Evolutionary conservation across 75 land plant species (phyloP), one percentile per base, ranked within the genome.

Genomic region (Selaginella tamariscina): DNA sequence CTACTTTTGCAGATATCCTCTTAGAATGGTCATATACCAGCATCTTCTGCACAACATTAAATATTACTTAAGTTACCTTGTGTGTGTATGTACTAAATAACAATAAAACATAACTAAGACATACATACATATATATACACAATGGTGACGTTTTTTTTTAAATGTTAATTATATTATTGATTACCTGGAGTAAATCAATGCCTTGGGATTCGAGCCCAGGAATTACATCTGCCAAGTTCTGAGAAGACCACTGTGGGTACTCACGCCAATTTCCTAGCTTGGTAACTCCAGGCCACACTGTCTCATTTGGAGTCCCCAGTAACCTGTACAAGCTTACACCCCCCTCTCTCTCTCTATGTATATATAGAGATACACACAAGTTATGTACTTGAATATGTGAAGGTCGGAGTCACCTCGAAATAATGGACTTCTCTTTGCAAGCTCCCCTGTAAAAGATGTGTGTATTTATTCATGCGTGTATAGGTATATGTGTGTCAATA

Each of bases 201-300:
- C 49, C 49, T 39, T 39, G 5, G 49, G 49, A 15, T 5, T 39
- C 49, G 15, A 39, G 49, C 11, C 15, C 49, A 5, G 49, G 49
- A 39, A 39, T 15, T 5, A 15, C 49, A 15, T 15, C 11, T 5
- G 11, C 15, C 15, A 39, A 5, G 49, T 39, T 39, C 15, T 39
- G 49, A 5, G 49, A 15, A 5, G 5, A 5, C 98, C 98, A 93
- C 27, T 80, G 83, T 27, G 98, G 98, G n/a, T 68, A 94, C 27
- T 79, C 88, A 82, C 89, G 98, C 98, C 98, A 94, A 49, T 94
- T 96, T 33, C 86, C 54, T 68, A 94, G 74, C 56, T 84, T 77
- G 56, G 65, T 82, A 9, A 89, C 91, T 26, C 91, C 96, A 18
- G 98, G 98, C 98, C 98, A 94, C 54, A 73, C 70, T 30, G 82